These are phyloP conservation scores for Yarrowia sp. DNA, from an alignment of 805 yeast species.

Conservation along the genomic window DNA sequence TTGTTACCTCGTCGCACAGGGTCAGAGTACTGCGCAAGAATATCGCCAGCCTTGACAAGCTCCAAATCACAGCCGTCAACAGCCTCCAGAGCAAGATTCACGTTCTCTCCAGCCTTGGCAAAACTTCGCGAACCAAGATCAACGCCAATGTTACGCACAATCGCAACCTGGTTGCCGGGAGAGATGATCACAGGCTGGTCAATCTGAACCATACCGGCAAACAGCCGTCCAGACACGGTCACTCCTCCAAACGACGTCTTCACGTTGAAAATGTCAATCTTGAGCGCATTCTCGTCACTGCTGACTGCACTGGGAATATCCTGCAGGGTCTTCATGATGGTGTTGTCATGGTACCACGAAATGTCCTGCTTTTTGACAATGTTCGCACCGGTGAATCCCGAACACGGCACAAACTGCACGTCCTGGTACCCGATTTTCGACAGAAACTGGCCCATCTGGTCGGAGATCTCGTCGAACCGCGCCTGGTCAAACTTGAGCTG, in stretches of 20 bases:
- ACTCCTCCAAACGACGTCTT: constrained; percentile 58
- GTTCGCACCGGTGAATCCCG: constrained; percentile 73
- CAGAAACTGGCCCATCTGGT: constrained; percentile 60
- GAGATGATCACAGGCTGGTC: constrained; percentile 68
- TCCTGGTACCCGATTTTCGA: constrained; percentile 59
- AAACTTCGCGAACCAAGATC: constrained; percentile 41
- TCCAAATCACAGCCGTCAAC: constrained; percentile 51
- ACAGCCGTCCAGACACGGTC: constrained; percentile 67
- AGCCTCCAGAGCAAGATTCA: constrained; percentile 61
- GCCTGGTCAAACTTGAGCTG: constrained; percentile 62
- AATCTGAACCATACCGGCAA: constrained; percentile 70
- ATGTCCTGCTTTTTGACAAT: constrained; percentile 57
- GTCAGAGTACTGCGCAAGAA: constrained; percentile 60
- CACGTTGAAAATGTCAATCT: constrained; percentile 70
- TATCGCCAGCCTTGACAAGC: constrained; percentile 69
- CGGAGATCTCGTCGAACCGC: constrained; percentile 60
- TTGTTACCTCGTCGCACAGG: constrained; percentile 58
- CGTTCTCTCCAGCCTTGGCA: constrained; percentile 56
- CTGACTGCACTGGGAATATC: constrained; percentile 42
- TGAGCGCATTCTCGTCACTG: constrained; percentile 54
- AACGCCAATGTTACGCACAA: constrained; percentile 44
- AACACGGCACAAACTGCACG: constrained; percentile 66
- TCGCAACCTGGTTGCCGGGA: constrained; percentile 55
- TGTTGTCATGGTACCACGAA: constrained; percentile 59
- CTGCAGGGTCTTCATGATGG: constrained; percentile 52